Conservation (phyloP, 2,329 filamentous ascomycete genomes). For the Parastagonospora avenae region DNA sequence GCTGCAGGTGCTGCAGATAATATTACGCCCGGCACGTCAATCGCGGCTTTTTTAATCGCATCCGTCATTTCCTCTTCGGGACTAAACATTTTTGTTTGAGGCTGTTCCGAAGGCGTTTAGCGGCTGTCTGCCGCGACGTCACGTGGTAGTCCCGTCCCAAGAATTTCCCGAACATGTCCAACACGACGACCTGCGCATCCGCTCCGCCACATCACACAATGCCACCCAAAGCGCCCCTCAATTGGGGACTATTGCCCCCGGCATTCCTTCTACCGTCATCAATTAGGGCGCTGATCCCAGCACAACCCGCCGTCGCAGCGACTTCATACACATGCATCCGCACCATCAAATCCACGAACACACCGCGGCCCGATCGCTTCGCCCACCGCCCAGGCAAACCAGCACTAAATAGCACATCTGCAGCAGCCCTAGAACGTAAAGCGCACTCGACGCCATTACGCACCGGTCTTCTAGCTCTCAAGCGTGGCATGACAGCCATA, state of each 20-base stretch:
- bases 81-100: no score
- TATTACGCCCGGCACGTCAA: neutral
- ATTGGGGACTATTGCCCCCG: conserved; percentile 37
- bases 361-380: conserved; percentile 58
- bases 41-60: neutral
- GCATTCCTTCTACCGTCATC: conserved; percentile 37
- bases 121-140: neutral
- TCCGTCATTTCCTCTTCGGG: no score
- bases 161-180: neutral
- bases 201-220: conserved; percentile 24
- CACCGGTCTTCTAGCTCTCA: conserved; percentile 81
- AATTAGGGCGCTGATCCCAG: conserved; percentile 26
- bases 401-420: conserved; percentile 60
- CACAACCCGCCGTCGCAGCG: conserved; percentile 15
- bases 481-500: conserved; percentile 95
- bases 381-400: conserved; percentile 57
- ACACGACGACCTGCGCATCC: conserved; percentile 8
- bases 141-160: neutral
- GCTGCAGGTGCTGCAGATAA: neutral
- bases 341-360: conserved; percentile 62
- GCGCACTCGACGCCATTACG: conserved; percentile 66
- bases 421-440: conserved; percentile 65
- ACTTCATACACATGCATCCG: conserved; percentile 34
- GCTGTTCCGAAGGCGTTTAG: neutral
- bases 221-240: conserved; percentile 43